These are phyloP conservation scores for Penicillium sp. DNA, from an alignment of 2,329 filamentous ascomycete genomes.

Conservation along the genomic window DNA sequence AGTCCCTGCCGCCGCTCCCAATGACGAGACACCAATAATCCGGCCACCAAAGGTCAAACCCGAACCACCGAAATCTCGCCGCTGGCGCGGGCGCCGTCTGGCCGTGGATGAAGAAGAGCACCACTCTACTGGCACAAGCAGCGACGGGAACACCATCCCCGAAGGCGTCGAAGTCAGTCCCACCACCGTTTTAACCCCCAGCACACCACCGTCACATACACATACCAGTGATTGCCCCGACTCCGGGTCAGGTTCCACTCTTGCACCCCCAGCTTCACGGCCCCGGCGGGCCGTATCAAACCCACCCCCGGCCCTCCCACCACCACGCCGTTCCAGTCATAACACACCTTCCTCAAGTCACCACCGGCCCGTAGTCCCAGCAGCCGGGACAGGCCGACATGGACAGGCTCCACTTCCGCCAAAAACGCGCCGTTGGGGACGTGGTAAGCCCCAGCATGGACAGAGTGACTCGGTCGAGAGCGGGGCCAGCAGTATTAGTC, in stretches of 20 bases:
- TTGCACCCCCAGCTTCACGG: conserved; percentile 26
- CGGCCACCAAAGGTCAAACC: conserved; percentile 37
- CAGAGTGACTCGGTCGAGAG: conserved; percentile 28
- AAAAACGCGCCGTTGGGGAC: conserved; percentile 44
- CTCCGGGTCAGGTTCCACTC: conserved; percentile 26
- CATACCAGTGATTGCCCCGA: conserved; percentile 19
- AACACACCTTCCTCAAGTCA: conserved; percentile 28
- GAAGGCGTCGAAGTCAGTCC: conserved; percentile 25
- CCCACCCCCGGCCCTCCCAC: conserved; percentile 43
- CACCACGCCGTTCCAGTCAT: conserved; percentile 41
- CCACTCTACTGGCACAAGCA: conserved; percentile 23
- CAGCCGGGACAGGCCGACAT: conserved; percentile 21
- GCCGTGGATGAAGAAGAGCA: conserved; percentile 34
- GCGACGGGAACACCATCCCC: conserved; percentile 29
- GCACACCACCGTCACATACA: conserved; percentile 3
- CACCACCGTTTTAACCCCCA: conserved; percentile 13
- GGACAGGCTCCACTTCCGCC: conserved; percentile 42
- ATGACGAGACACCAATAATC: conserved; percentile 19
- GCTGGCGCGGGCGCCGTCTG: conserved; percentile 42
- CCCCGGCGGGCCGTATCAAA: conserved; percentile 36
- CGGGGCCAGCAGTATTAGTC: conserved; percentile 16
- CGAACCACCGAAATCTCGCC: conserved; percentile 45
- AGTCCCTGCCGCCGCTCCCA: conserved; percentile 20
- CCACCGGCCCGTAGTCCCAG: conserved; percentile 21
- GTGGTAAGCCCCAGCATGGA: conserved; percentile 27